Conservation (phyloP, 768 basidiomycete species). For the Pleurotus pulmonarius region DNA sequence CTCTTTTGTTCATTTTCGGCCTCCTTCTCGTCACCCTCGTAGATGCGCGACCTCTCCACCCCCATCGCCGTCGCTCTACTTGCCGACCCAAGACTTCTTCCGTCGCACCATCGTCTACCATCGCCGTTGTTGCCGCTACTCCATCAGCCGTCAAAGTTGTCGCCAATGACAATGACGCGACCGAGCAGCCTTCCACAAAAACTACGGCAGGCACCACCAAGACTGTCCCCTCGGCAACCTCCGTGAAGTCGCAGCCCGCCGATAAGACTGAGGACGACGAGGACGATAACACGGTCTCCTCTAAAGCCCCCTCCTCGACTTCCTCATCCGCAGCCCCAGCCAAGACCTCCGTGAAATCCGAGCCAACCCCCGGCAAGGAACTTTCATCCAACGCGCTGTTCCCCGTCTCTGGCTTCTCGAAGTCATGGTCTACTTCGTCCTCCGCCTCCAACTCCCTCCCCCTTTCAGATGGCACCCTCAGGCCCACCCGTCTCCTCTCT, state of each 20-base stretch:
- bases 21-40: slow-evolving; percentile 1
- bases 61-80: slow-evolving; percentile 2
- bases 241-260: not conserved
- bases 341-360: slow-evolving; percentile 10
- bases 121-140: not conserved
- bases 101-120: not conserved
- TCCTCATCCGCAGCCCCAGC: slow-evolving; percentile 8
- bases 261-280: not conserved
- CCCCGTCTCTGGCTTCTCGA: slow-evolving; percentile 29
- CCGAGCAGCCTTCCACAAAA: not conserved
- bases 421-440: slow-evolving; percentile 47
- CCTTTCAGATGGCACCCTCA: slow-evolving; percentile 42
- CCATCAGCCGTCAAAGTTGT: not conserved
- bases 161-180: not conserved
- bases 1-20: slow-evolving; percentile 6
- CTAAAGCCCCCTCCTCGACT: slow-evolving; percentile 2
- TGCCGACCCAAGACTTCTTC: not conserved
- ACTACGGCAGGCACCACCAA: not conserved
- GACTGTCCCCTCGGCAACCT: not conserved
- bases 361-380: slow-evolving; percentile 11
- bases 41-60: not conserved
- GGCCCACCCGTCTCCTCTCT: slow-evolving; percentile 33
- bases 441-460: slow-evolving; percentile 28
- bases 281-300: not conserved
- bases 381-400: slow-evolving; percentile 29